A percentile compares a stretch with the other conserved stretches of the same genome.
phyloP scores from a whole-genome alignment of 2,329 filamentous ascomycete species.

The Didymella sp. region DNA sequence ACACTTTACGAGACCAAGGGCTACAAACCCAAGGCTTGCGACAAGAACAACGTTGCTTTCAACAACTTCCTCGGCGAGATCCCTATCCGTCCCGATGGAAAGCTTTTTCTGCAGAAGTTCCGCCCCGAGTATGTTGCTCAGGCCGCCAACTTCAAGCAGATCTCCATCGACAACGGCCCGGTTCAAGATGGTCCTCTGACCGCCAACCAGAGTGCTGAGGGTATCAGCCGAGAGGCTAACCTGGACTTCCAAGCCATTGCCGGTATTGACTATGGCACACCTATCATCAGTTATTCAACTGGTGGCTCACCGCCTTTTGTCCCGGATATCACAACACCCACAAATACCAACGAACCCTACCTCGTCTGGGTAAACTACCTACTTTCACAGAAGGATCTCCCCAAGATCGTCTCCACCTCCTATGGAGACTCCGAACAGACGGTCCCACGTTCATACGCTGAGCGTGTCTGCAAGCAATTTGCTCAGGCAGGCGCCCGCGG shows the following conservation, averaged over 20 bases:
- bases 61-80: conserved; percentile 59
- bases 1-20: conserved; percentile 62
- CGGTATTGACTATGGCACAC: conserved; percentile 61
- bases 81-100: conserved; percentile 62
- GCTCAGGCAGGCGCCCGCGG: conserved; percentile 71
- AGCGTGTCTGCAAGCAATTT: conserved; percentile 68
- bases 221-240: conserved; percentile 64
- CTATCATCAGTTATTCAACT: conserved; percentile 65
- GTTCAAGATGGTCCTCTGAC: conserved; percentile 55
- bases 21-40: conserved; percentile 56
- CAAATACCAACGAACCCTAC: conserved; percentile 72
- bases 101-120: conserved; percentile 63
- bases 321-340: conserved; percentile 56
- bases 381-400: conserved; percentile 63
- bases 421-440: conserved; percentile 73
- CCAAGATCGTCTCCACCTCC: conserved; percentile 68
- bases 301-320: conserved; percentile 63
- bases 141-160: conserved; percentile 63
- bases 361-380: conserved; percentile 68
- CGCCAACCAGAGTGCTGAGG: conserved; percentile 34
- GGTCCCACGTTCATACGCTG: conserved; percentile 66
- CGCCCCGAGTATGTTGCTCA: conserved; percentile 58
- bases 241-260: conserved; percentile 69
- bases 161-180: conserved; percentile 63
- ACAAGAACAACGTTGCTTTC: conserved; percentile 57